Evolutionary conservation across 148 eudicot genomes (phyloP), one percentile per base, ranked within the genome.

Genomic region (Diospyros kaki): DNA sequence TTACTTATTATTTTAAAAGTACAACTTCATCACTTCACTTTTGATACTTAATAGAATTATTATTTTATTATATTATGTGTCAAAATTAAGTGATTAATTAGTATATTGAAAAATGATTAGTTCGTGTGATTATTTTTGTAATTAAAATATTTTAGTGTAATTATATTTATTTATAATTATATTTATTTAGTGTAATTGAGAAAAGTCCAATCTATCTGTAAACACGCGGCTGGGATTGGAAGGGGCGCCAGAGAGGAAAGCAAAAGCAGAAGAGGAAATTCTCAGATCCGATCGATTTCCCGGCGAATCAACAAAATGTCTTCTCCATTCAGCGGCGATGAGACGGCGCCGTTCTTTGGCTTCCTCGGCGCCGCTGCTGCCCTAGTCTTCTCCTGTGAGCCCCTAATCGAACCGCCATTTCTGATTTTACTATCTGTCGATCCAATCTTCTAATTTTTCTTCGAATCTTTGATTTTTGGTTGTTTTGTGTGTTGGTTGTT

Each of bases 281-380:
- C 64, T 68, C 67, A 58, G 78, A 76, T 76, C 78, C 65, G 58
- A 56, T 68, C 50, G 52, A 42, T 64, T 55, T 75, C 64, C 65
- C 53, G 42, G 66, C 66, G 40, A 44, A 76, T 14, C 60, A 3
- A 40, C 4, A 64, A 13, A 9, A 76, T 79, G 80, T 40, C 78
- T 68, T 76, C 86, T 10, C 68, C 78, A 40, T 83, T 83, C 75
- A 79, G 75, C 80, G 85, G 85, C 52, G 85, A 83, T 64, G 85
- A 83, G 62, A 83, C 85, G 75, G 85, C 85, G 14, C 85, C 85
- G 63, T 83, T 82, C 74, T 82, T 82, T 71, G 85, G 85, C 79
- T 82, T 82, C 76, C 85, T 82, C 68, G 85, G 85, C 69, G 85
- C 85, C 15, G 85, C 85, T 1, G 76, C 85, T 14, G 86, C 86